Evolutionary conservation across 1,284 basidiomycete genomes (phyloP).

Genomic region (Ganoderma resinaceum): DNA sequence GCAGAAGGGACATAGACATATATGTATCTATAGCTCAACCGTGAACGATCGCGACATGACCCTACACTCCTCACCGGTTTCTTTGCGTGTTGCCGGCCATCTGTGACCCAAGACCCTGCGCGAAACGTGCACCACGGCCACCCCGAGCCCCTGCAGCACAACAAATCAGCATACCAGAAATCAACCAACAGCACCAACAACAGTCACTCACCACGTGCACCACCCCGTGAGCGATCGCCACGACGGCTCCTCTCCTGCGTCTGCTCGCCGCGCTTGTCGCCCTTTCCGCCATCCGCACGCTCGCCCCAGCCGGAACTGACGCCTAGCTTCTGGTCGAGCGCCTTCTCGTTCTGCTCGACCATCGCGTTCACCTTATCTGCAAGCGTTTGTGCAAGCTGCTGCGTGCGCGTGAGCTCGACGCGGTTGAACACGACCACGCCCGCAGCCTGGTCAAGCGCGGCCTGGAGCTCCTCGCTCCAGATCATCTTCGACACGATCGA

Average conservation of each 20-base stretch:
- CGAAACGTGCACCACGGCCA: slow-evolving; percentile 76
- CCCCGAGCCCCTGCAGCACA: slow-evolving; percentile 57
- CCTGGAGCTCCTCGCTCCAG: slow-evolving; percentile 95
- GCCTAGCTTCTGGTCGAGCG: slow-evolving; percentile 90
- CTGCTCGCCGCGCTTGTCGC: slow-evolving; percentile 81
- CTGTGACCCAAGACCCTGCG: slow-evolving; percentile 81
- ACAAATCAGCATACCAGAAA: background rate
- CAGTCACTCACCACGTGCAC: slow-evolving; percentile 55
- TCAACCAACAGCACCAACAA: background rate
- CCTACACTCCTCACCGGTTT: slow-evolving; percentile 31
- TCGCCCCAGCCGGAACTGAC: slow-evolving; percentile 72
- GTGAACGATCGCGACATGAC: slow-evolving; percentile 13
- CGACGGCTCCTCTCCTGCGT: slow-evolving; percentile 76
- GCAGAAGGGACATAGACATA: slow-evolving; percentile 25
- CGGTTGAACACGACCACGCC: slow-evolving; percentile 91
- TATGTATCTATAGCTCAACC: slow-evolving; percentile 27
- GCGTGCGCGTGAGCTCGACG: slow-evolving; percentile 88
- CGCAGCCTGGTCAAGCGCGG: slow-evolving; percentile 90
- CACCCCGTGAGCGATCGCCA: slow-evolving; percentile 67
- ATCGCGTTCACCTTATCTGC: slow-evolving; percentile 88
- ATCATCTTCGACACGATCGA: slow-evolving; percentile 99
- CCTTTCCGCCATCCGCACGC: slow-evolving; percentile 71
- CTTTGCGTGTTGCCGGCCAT: slow-evolving; percentile 57
- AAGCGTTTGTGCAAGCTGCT: slow-evolving; percentile 87
- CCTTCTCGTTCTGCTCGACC: slow-evolving; percentile 97